phyloP scores from a whole-genome alignment of 2,329 filamentous ascomycete genomes.

The Tolypocladium ophioglossoides region DNA sequence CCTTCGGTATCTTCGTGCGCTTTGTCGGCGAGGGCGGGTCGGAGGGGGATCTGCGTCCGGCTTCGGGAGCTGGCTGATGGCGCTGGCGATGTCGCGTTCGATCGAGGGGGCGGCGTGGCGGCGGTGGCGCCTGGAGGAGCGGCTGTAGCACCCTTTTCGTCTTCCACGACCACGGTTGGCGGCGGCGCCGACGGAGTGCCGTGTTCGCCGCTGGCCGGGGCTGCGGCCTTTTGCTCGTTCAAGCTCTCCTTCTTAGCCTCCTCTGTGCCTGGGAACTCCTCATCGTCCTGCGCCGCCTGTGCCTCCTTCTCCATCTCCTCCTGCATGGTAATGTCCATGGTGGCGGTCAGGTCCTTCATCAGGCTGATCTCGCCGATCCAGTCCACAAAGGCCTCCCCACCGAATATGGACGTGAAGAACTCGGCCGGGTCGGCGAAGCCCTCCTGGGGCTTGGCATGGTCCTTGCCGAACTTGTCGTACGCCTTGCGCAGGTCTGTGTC shows the following conservation, averaged over 20 bases:
- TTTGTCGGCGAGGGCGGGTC: conserved; percentile 80
- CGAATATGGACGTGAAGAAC: conserved; percentile 98
- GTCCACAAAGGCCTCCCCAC: conserved; percentile 89
- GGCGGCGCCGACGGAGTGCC: conserved; percentile 16
- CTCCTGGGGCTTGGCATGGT: conserved; percentile 78
- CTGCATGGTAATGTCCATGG: conserved; percentile 94
- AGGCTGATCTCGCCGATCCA: conserved; percentile 97
- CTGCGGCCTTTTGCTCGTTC: conserved; percentile 27
- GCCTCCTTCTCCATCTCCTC: conserved; percentile 52
- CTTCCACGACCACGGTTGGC: conserved; percentile 29
- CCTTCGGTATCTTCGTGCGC: conserved; percentile 57
- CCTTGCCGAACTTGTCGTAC: conserved; percentile 97
- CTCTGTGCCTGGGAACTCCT: conserved; percentile 46
- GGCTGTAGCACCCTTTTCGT: conserved; percentile 19
- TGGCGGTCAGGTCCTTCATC: conserved; percentile 96
- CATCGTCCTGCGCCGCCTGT: conserved; percentile 34
- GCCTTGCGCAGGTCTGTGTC: conserved; percentile 77
- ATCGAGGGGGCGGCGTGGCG: conserved; percentile 19
- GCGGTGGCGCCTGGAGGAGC: conserved; percentile 9
- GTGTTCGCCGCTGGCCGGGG: conserved; percentile 8
- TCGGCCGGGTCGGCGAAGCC: conserved; percentile 94
- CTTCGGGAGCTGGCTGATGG: conserved; percentile 32
- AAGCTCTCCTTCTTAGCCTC: conserved; percentile 46
- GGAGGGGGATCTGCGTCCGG: conserved; percentile 54
- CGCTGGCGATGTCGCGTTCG: conserved; percentile 27